Base-by-base conservation (phyloP, 805 yeast species). In the Alloascoidea hylecoeti region DNA sequence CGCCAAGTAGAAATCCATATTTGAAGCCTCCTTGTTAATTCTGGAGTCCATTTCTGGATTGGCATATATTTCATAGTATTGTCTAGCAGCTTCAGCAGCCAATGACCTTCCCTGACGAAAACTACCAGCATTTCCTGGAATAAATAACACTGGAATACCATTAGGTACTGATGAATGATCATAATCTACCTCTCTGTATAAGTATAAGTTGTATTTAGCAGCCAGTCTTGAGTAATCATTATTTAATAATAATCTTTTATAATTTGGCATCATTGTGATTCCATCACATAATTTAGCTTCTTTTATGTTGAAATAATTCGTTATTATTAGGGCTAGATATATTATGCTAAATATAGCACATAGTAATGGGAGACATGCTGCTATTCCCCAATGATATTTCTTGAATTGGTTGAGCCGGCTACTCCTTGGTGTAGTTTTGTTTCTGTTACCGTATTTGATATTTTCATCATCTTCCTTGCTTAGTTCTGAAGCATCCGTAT, bases 41-140 rank as follows among this genome's bases (percentile, higher is more conserved):
- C 23, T 41, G 16, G 18, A 36, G n/a, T 30, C 48, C 42, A 33
- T 53, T 49, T 39, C 52, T 46, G 27, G 49, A 46, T 9, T 43
- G 42, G 28, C 44, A 45, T 35, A 34, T 38, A 51, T 54, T 2
- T 68, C 67, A 44, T 61, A 67, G 46, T 62, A 78, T 3, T 70
- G 47, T 33, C 66, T 64, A 1, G 95, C 69, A 16, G 82, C 63
- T 45, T 79, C 80, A 1, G 96, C 76, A 0, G 96, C 97, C n/a
- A 89, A 70, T 1, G 96, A 83, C 38, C 98, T 64, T 5, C 73
- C 94, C 56, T 92, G 99, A 45, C 75, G 72, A 55, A 74, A 86
- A 40, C 94, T 78, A 1, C 99, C 99, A 0, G 98, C 98, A 52
- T 94, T 92, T 0, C 99, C 99, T 1, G 98, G 98, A 33, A 94